These are phyloP conservation scores for Pulveroboletus sp. DNA, from an alignment of 768 basidiomycete genomes.

Conservation along the genomic window DNA sequence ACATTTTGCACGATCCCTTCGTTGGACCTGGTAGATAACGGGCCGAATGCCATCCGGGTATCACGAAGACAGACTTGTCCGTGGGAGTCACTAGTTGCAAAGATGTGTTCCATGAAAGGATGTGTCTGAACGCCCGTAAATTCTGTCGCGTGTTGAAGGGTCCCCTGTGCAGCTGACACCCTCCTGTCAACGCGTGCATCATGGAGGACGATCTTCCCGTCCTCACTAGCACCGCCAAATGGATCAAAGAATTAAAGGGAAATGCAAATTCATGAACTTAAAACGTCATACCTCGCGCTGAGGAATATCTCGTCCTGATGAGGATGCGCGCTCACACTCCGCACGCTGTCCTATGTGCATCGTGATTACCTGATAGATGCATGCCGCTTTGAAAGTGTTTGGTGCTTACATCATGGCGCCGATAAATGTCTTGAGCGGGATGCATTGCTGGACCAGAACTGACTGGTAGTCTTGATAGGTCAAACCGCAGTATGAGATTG, in stretches of 20 bases:
- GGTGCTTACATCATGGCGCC: slow-evolving; percentile 30
- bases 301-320: slow-evolving; percentile 62
- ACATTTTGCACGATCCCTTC: slow-evolving; percentile 51
- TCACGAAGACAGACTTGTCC: slow-evolving; percentile 69
- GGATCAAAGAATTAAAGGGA: slow-evolving; percentile 15
- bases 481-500: slow-evolving; percentile 49
- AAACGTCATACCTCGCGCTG: slow-evolving; percentile 53
- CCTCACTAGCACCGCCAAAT: slow-evolving; percentile 47
- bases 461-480: slow-evolving; percentile 38
- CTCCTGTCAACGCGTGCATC: slow-evolving; percentile 47
- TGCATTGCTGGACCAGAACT: slow-evolving; percentile 6
- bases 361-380: slow-evolving; percentile 21
- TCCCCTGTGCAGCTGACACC: slow-evolving; percentile 42
- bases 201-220: slow-evolving; percentile 61
- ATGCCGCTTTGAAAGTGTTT: slow-evolving; percentile 1
- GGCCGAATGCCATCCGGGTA: slow-evolving; percentile 68
- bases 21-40: slow-evolving; percentile 38
- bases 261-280: slow-evolving; percentile 13
- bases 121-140: slow-evolving; percentile 66
- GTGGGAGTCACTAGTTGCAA: slow-evolving; percentile 56
- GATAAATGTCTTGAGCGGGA: slow-evolving; percentile 26
- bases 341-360: slow-evolving; percentile 55
- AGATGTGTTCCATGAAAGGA: slow-evolving; percentile 63
- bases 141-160: slow-evolving; percentile 49
- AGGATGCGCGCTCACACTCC: slow-evolving; percentile 64